phyloP scores from a whole-genome alignment of 345 rosid genomes.

The Excoecaria cochinchinensis region DNA sequence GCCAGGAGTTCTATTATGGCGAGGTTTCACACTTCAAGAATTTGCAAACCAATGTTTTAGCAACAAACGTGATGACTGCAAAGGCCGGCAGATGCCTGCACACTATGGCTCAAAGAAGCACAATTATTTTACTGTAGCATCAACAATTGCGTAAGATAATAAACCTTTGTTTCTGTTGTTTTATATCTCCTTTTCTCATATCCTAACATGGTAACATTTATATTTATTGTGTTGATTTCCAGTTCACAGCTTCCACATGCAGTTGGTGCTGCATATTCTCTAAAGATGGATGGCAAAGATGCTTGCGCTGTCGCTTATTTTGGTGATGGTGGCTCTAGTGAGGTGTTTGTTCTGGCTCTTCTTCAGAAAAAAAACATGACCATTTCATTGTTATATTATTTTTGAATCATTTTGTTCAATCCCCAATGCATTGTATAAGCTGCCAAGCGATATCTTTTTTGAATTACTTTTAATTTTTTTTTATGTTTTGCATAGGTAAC shows the following conservation, averaged over 20 bases:
- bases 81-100: slow-evolving; percentile 64
- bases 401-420: neutral
- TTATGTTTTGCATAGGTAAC: neutral
- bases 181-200: neutral
- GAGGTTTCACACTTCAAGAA: slow-evolving; percentile 54
- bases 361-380: neutral
- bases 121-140: slow-evolving; percentile 54
- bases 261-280: slow-evolving; percentile 86
- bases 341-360: slow-evolving; percentile 38
- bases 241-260: slow-evolving; percentile 86
- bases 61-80: slow-evolving; percentile 45
- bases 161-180: slow-evolving; percentile 1
- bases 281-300: slow-evolving; percentile 73
- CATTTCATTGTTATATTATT: neutral
- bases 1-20: slow-evolving; percentile 55
- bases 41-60: slow-evolving; percentile 55
- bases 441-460: neutral
- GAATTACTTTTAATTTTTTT: neutral
- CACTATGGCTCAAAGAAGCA: slow-evolving; percentile 57
- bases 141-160: slow-evolving; percentile 56
- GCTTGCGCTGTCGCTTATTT: slow-evolving; percentile 71
- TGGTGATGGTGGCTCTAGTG: slow-evolving; percentile 86
- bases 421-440: neutral
- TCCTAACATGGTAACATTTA: neutral
- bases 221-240: slow-evolving; percentile 12